Conservation (phyloP, 495 filamentous ascomycete species). For the Xylaria nigripes region DNA sequence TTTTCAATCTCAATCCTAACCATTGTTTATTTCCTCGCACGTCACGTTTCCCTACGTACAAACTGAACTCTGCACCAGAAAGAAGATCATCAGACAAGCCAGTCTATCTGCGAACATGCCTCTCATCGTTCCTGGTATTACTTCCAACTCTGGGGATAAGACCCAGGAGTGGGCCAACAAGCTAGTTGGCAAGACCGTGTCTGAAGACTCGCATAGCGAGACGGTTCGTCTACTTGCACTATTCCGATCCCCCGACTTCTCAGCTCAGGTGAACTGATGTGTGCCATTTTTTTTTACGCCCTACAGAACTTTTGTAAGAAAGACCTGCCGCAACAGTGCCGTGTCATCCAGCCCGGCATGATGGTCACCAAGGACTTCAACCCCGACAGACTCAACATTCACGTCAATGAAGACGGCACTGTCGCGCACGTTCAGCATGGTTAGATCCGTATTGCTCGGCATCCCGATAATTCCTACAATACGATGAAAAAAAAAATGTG, state of each 20-base stretch:
- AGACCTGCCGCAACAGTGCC: slow-evolving; percentile 60
- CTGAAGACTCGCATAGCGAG: slow-evolving; percentile 33
- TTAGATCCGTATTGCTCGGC: slow-evolving; percentile 19
- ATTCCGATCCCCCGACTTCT: not conserved
- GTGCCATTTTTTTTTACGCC: not conserved
- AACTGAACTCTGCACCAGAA: too few relatives aligned
- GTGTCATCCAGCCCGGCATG: slow-evolving; percentile 59
- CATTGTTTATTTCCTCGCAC: too few relatives aligned
- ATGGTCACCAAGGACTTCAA: slow-evolving; percentile 39
- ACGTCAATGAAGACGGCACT: slow-evolving; percentile 62
- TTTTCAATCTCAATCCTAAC: too few relatives aligned
- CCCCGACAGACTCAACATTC: slow-evolving; percentile 56
- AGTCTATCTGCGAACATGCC: slow-evolving; percentile 51
- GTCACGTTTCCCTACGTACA: not conserved
- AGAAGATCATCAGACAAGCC: too few relatives aligned
- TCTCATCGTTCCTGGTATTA: slow-evolving; percentile 70
- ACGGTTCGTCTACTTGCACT: slow-evolving; percentile 29
- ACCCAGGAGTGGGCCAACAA: slow-evolving; percentile 64
- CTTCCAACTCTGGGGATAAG: slow-evolving; percentile 40
- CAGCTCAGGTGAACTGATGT: slow-evolving; percentile 7
- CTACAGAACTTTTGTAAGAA: slow-evolving; percentile 63
- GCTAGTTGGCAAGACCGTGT: slow-evolving; percentile 64
- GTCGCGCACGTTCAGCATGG: slow-evolving; percentile 61
- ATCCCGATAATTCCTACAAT: not conserved
- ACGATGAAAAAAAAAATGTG: not conserved